These are phyloP conservation scores for Hondaea fermentalgiana DNA, from an alignment of 108 stramenopile species.

Conservation along the genomic window DNA sequence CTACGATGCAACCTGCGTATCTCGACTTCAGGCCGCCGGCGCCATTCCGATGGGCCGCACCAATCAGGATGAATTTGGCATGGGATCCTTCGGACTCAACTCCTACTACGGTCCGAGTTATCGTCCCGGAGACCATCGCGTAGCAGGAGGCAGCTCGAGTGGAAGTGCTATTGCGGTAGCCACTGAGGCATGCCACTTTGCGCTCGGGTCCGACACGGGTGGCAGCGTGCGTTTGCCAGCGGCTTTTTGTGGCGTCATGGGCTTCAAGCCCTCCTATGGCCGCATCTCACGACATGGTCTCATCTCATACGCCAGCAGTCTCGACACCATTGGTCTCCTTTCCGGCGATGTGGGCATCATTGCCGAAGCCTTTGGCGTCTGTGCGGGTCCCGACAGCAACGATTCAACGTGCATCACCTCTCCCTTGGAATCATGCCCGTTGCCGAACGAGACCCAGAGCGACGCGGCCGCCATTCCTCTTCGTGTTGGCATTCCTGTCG, in stretches of 20 bases:
- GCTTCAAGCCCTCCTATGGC: conserved; percentile 93
- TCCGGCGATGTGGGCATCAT: conserved; percentile 34
- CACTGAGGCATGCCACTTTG: conserved; percentile 63
- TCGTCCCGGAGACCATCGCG: conserved; percentile 6
- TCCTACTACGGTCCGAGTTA: conserved; percentile 49
- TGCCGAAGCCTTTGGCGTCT: not conserved
- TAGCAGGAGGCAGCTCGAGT: conserved; percentile 76
- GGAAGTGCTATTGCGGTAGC: conserved; percentile 86
- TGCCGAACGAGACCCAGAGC: no score
- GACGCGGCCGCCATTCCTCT: conserved; percentile 45
- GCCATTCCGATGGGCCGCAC: conserved; percentile 76
- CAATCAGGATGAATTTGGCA: conserved; percentile 95
- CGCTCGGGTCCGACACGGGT: conserved; percentile 92
- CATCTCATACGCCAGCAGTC: conserved; percentile 82
- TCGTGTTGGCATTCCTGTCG: conserved; percentile 66
- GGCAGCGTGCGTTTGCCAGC: conserved; percentile 89
- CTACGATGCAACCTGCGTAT: conserved; percentile 74
- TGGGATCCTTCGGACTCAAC: conserved; percentile 76
- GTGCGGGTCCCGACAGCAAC: conserved; percentile 32
- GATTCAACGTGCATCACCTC: not conserved
- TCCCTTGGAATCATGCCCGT: no score
- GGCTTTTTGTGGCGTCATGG: conserved; percentile 82
- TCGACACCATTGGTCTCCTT: conserved; percentile 83
- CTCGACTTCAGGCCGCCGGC: conserved; percentile 50
- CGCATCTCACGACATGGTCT: conserved; percentile 76